Evolutionary conservation across 1,139 yeast species (phyloP), one percentile per base, ranked within the genome.

Genomic region (Nakaseomyces nivariensis): DNA sequence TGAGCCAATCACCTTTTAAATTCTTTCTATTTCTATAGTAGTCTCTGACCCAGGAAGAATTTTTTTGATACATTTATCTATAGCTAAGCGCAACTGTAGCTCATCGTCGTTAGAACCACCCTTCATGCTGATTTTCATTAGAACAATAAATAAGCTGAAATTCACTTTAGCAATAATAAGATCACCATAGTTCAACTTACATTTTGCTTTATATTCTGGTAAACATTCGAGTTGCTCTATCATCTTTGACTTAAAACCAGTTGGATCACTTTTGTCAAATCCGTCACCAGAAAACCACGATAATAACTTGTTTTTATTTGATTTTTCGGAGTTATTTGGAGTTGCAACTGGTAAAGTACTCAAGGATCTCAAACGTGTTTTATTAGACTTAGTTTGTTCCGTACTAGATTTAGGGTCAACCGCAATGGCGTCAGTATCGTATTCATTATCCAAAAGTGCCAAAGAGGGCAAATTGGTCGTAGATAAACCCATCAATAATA

Each of bases 61-160:
- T 13, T 56, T 64, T 46, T 67, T 68, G 5, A 83, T 65, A 33
- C 81, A 70, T 37, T 78, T 72, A 49, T 72, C 72, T 1, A 79
- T 69, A 49, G 83, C 82, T 55, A 75, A 73, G 49, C 85, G 64
- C 43, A 84, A 60, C 34, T 72, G 67, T 1, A 79, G 67, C 60
- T 84, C 92, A 51, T 83, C 88, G 52, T 82, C 87, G 51, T 77
- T 77, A 5, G 84, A 77, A 1, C 82, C 85, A n/a, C 90, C 90
- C 45, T 70, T 67, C 84, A 84, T 80, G 32, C 63, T 64, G 7
- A 84, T 57, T 50, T 71, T 73, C 37, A 82, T 56, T 2, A 87
- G 76, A 1, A 81, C 77, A 17, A 84, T 74, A 56, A 73, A 78
- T 4, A 81, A 66, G 49, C 74, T 75, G 61, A 80, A 77, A 61